Base-by-base conservation (phyloP, 208 protist genomes). In the Trypanosoma lewisi region DNA sequence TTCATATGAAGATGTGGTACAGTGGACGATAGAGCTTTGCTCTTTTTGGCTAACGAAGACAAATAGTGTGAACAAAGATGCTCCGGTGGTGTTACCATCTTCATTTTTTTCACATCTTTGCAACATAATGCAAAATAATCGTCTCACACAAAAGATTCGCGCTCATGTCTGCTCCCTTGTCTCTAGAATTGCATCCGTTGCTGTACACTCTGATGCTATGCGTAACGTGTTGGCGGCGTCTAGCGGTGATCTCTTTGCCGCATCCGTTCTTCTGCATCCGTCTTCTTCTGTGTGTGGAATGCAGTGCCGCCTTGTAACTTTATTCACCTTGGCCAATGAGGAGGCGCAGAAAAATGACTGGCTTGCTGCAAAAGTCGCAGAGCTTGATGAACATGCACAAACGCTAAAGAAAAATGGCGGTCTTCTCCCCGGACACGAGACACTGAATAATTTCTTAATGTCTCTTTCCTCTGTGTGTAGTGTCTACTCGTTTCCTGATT, bases 301-400 rank as follows among this genome's bases (percentile, higher is more conserved):
- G 58, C 85, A 89, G 59, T 86, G 80, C 67, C 80, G 78, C 5
- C 73, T 92, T 37, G 58, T 91, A 44, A 54, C 61, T 3, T 42
- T 60, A 1, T 79, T 82, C 61, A 44, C 50, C 36, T 64, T 19
- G 8, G 68, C 65, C 19, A 59, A 45, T 47, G 34, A 17, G 25
- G 48, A 42, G 27, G 69, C 74, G 34, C 27, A 63, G 11, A 16
- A 41, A 37, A 19, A 4, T 47, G 70, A 51, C 0, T 80, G 73
- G 78, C 51, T 78, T 48, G 51, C 34, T 0, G 41, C 19, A 41
- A 66, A 59, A 21, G 19, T 76, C 3, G 9, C 28, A 3, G 49
- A 69, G 21, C 61, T 82, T 31, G 47, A 74, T 2, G 41, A 51
- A 34, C 17, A 58, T 16, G 25, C 62, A 16, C 31, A 52, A 37